phyloP scores from a whole-genome alignment of 2,329 filamentous ascomycete species.

The Leptographium flavum region DNA sequence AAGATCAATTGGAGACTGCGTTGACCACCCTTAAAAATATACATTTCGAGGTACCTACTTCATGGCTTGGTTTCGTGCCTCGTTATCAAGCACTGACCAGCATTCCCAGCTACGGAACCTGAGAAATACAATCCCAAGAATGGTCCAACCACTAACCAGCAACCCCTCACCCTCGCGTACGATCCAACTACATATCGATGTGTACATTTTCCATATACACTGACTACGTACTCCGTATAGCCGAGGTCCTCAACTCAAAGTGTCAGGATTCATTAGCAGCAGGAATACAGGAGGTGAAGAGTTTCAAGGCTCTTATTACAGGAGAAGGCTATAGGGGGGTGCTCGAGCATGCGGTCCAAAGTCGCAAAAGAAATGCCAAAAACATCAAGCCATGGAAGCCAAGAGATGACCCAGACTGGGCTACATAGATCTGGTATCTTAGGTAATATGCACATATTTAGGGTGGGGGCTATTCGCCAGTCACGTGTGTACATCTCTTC shows the following conservation, averaged over 20 bases:
- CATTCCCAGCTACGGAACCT: constrained; percentile 27
- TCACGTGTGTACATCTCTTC: constrained; percentile 9
- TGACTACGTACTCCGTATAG: constrained; percentile 21
- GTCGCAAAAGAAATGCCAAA: constrained; percentile 36
- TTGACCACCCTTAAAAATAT: constrained; percentile 37
- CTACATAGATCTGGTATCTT: constrained; percentile 12
- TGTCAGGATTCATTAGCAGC: constrained; percentile 32
- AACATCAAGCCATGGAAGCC: constrained; percentile 46
- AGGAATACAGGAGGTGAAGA: constrained; percentile 35
- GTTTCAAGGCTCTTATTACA: constrained; percentile 32
- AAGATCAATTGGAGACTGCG: constrained; percentile 33
- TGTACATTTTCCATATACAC: background rate
- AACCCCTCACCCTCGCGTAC: constrained; percentile 36
- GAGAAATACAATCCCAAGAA: constrained; percentile 33
- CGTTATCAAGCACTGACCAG: background rate
- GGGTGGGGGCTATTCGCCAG: background rate
- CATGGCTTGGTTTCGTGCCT: no score
- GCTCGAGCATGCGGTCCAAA: constrained; percentile 37
- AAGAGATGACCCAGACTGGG: constrained; percentile 46
- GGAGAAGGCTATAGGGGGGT: constrained; percentile 33
- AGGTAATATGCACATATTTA: background rate
- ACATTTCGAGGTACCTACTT: constrained; percentile 42
- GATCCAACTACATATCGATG: constrained; percentile 9
- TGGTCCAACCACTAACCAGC: constrained; percentile 35
- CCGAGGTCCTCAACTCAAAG: constrained; percentile 30